A percentile compares a stretch with the other conserved stretches of the same genome.
Conservation (phyloP, 1,284 basidiomycete species). For the Omphalotus olearius region DNA sequence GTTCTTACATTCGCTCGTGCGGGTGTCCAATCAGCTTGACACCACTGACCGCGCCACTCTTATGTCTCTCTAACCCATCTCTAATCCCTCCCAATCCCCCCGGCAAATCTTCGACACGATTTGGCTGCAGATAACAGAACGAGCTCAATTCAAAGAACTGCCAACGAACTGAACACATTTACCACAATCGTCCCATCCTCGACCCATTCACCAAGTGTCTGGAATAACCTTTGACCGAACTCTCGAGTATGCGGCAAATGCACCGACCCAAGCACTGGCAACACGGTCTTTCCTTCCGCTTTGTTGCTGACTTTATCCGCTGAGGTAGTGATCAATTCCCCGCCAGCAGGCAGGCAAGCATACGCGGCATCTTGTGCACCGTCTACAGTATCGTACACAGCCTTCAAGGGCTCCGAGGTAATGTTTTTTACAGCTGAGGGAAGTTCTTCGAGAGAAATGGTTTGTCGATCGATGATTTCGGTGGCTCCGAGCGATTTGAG, state of each 20-base stretch:
- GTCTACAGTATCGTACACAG: conserved; percentile 2
- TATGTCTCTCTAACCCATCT: conserved; percentile 6
- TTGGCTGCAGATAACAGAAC: background rate
- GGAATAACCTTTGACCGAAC: conserved; percentile 1
- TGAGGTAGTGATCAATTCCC: background rate
- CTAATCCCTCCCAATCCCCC: conserved; percentile 1
- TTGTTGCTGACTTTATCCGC: background rate
- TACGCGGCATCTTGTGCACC: conserved; percentile 5
- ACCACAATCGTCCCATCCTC: conserved; percentile 5
- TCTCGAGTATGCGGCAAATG: conserved; percentile 1
- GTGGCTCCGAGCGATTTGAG: conserved; percentile 38
- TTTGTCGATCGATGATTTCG: conserved; percentile 29
- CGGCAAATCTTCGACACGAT: conserved; percentile 5
- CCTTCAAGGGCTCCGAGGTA: background rate
- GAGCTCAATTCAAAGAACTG: background rate
- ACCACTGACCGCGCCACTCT: conserved; percentile 7
- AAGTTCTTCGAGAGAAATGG: conserved; percentile 2
- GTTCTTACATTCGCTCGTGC: background rate
- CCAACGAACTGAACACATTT: background rate
- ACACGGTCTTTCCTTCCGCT: conserved; percentile 5
- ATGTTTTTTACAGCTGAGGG: conserved; percentile 1
- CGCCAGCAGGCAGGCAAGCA: conserved; percentile 1
- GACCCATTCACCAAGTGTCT: background rate
- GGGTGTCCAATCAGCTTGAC: conserved; percentile 8
- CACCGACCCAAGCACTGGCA: background rate